A percentile compares a stretch with the other conserved stretches of the same genome.
These are phyloP conservation scores for Apiospora hydei DNA, from an alignment of 2,329 filamentous ascomycete genomes.

Conservation along the genomic window DNA sequence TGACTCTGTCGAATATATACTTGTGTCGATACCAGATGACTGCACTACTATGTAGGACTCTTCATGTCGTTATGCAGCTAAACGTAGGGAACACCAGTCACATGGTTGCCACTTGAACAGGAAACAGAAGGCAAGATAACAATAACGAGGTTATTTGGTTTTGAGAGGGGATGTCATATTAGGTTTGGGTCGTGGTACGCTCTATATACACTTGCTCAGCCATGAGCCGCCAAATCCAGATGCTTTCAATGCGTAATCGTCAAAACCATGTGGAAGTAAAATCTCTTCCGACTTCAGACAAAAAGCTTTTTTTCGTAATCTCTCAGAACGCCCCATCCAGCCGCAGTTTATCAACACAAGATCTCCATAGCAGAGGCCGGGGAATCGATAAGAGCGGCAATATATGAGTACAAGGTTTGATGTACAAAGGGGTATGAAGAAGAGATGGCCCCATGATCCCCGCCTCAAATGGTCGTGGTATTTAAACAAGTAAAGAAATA, in stretches of 20 bases:
- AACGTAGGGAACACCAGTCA: too few relatives aligned
- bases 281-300: conserved; percentile 35
- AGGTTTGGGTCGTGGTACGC: conserved; percentile 49
- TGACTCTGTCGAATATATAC: not conserved
- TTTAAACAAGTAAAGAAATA: conserved; percentile 34
- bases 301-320: conserved; percentile 39
- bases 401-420: conserved; percentile 59
- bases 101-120: not conserved
- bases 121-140: not conserved
- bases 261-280: conserved; percentile 44
- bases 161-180: conserved; percentile 67
- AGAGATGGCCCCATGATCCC: conserved; percentile 34
- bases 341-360: conserved; percentile 47
- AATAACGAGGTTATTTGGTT: conserved; percentile 18
- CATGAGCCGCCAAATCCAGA: conserved; percentile 48
- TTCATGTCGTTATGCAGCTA: too few relatives aligned
- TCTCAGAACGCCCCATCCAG: conserved; percentile 44
- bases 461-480: conserved; percentile 37
- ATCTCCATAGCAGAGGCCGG: conserved; percentile 35
- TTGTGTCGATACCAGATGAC: not conserved
- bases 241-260: conserved; percentile 53
- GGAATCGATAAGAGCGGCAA: conserved; percentile 43
- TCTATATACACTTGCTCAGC: conserved; percentile 53
- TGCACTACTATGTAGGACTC: too few relatives aligned
- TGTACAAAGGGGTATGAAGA: conserved; percentile 52